Evolutionary conservation across 2,329 filamentous ascomycete genomes (phyloP).

Genomic region (Lachnellula suecica): DNA sequence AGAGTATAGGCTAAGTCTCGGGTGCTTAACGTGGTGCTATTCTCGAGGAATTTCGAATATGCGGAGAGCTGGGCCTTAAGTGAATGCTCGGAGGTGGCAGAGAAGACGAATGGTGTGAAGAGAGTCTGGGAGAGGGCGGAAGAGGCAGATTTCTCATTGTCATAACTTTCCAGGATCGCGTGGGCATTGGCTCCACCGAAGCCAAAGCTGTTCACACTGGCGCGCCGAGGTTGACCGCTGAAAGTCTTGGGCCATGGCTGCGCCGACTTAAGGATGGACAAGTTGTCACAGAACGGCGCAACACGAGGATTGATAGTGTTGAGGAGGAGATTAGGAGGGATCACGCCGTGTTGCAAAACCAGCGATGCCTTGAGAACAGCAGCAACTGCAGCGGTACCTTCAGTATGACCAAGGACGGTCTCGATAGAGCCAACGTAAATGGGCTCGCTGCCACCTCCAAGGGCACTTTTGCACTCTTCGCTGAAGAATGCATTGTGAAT

Average conservation of each 20-base stretch:
- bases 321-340: constrained; percentile 12
- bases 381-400: constrained; percentile 23
- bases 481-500: constrained; percentile 7
- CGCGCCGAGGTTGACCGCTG: constrained; percentile 11
- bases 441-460: constrained; percentile 18
- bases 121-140: neutral
- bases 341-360: constrained; percentile 21
- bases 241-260: constrained; percentile 15
- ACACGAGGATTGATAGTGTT: constrained; percentile 22
- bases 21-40: too few relatives aligned
- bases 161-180: constrained; percentile 33
- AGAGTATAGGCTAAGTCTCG: constrained; percentile 2
- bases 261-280: constrained; percentile 7
- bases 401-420: constrained; percentile 27
- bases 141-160: too few relatives aligned
- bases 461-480: constrained; percentile 1
- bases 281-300: constrained; percentile 12
- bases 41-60: too few relatives aligned
- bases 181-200: constrained; percentile 28
- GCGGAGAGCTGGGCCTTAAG: neutral
- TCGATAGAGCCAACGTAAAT: too few relatives aligned
- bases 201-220: constrained; percentile 27
- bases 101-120: constrained; percentile 6
- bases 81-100: neutral
- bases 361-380: constrained; percentile 23